Conservation (phyloP, 2,329 filamentous ascomycete species). For the Phaeosphaeria sp. region DNA sequence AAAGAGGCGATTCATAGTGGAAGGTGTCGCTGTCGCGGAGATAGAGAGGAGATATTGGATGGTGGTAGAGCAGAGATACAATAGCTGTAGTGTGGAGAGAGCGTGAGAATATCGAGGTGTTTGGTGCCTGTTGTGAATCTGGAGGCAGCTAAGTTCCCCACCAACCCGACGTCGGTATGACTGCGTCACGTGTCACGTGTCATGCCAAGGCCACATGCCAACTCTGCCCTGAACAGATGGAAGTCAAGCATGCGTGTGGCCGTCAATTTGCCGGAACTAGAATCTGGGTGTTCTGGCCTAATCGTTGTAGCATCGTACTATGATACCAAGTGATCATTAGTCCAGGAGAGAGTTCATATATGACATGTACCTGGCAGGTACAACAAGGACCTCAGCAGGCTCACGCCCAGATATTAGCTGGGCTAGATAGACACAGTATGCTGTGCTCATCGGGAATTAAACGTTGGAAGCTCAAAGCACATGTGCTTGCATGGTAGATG, state of each 20-base stretch:
- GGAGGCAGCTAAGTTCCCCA: conserved; percentile 1
- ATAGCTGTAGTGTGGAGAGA: neutral
- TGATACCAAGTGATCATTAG: neutral
- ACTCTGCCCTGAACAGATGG: neutral
- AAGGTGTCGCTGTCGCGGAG: neutral
- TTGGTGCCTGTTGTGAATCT: neutral
- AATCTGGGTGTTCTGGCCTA: neutral
- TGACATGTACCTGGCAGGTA: neutral
- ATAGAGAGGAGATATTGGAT: neutral
- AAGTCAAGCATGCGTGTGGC: neutral
- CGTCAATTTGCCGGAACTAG: neutral
- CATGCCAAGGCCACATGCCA: conserved; percentile 7
- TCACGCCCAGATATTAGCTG: neutral
- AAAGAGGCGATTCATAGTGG: conserved; percentile 91
- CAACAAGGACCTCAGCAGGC: neutral
- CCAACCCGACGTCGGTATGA: neutral
- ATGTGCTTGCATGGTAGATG: neutral
- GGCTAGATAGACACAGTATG: neutral
- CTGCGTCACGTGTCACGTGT: neutral
- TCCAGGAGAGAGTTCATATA: no score
- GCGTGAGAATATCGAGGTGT: no score
- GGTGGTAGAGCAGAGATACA: neutral
- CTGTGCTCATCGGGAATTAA: neutral
- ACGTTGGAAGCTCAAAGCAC: neutral
- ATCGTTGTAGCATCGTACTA: neutral